Percentiles rank a stretch among this genome's conserved stretches.
These are phyloP conservation scores for Colletotrichum cordylinicola DNA, from an alignment of 2,329 filamentous ascomycete species.

Conservation along the genomic window DNA sequence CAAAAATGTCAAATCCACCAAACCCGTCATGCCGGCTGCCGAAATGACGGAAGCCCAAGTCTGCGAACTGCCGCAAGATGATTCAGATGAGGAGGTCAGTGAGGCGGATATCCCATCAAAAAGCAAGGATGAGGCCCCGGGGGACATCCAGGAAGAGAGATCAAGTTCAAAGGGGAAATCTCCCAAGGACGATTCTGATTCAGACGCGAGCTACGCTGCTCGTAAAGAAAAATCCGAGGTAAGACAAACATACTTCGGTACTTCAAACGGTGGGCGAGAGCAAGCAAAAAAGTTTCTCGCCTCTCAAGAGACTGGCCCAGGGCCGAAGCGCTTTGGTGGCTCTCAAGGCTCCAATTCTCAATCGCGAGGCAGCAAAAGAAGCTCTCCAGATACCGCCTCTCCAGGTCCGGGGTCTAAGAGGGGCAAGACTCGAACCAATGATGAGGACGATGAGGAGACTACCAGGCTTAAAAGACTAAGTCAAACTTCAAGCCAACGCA, in stretches of 20 bases:
- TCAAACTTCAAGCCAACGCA: neutral
- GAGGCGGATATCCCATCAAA: neutral
- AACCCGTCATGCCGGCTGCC: neutral
- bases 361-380: neutral
- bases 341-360: neutral
- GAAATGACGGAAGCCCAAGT: neutral
- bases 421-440: no score
- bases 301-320: neutral
- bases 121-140: neutral
- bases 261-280: neutral
- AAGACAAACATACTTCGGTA: neutral
- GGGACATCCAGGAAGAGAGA: neutral
- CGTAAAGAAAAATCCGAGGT: neutral
- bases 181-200: neutral
- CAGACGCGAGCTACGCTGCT: neutral
- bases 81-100: slow-evolving; percentile 1
- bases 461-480: neutral
- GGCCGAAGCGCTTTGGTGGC: neutral
- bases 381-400: neutral
- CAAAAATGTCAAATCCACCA: neutral
- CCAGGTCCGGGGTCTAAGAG: neutral
- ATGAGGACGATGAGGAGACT: neutral
- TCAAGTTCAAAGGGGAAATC: neutral
- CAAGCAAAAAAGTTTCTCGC: neutral
- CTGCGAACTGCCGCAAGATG: neutral